Evolutionary conservation across 2,329 filamentous ascomycete genomes (phyloP), one percentile per base, ranked within the genome.

Genomic region (Chaetomiaceae sp.): DNA sequence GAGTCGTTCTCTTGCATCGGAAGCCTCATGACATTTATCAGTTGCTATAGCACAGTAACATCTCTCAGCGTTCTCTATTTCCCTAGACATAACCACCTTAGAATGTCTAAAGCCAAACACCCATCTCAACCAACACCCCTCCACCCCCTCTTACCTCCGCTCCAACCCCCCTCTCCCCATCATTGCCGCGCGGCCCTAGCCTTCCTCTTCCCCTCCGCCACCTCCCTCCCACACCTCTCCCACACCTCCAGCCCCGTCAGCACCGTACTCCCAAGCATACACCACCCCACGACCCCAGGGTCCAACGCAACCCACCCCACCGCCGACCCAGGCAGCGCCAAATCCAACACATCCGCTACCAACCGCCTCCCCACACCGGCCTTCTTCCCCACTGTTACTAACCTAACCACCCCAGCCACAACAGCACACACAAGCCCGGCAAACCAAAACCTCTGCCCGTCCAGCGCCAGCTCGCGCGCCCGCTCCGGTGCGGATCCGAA

Each of bases 381-480:
- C 59, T 45, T 65, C 17, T 68, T n/a, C 50, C 35, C 44, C 35
- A 21, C 44, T 48, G n/a, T n/a, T 17, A 23, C 45, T 34, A 79
- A 62, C 54, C 71, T 66, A 53, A 79, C 57, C 27, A 72, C 25
- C 2, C 71, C 68, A 20, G 71, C 60, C 3, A 76, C 37, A 0
- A 79, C 67, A 1, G 76, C 79, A 51, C 77, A 75, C 10, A 68
- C 68, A 19, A 89, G 68, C 0, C 77, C 76, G 34, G 82, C 78
- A 56, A 88, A 78, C 86, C 86, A 90, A 66, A 86, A 83, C 46
- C 81, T 76, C 67, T 86, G 81, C 0, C 78, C 79, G 66, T 89
- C 82, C 19, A 76, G 54, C 40, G 79, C 72, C 4, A 86, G 60
- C 21, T 55, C 59, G n/a, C 60, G 58, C 14, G 75, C 74, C 65